phyloP scores from a whole-genome alignment of 164 flowering plant species.

The Vitis rupestris region DNA sequence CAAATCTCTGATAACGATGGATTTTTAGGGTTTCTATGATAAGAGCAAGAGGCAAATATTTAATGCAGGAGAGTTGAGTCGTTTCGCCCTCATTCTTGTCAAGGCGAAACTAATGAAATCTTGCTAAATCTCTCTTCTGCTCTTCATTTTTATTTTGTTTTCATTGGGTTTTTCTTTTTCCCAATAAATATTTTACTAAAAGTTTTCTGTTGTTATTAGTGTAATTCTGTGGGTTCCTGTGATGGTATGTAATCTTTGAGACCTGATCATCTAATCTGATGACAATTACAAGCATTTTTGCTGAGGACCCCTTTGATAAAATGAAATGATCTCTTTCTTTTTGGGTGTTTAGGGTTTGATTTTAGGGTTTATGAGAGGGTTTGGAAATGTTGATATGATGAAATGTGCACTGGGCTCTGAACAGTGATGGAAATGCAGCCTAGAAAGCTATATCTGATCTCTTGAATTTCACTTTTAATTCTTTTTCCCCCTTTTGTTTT shows the following conservation, averaged over 20 bases:
- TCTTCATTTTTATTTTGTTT: not conserved
- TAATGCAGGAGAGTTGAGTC: slow-evolving; percentile 42
- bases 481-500: no score
- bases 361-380: not conserved
- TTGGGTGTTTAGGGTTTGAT: not conserved
- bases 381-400: slow-evolving; percentile 28
- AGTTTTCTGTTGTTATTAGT: not conserved
- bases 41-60: slow-evolving; percentile 20
- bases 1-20: slow-evolving; percentile 2
- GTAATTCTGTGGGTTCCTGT: slow-evolving; percentile 30
- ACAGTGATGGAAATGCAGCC: slow-evolving; percentile 53
- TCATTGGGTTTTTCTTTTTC: not conserved
- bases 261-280: slow-evolving; percentile 55
- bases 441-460: slow-evolving; percentile 54
- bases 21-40: not conserved
- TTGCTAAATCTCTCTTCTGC: slow-evolving; percentile 20
- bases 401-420: slow-evolving; percentile 61
- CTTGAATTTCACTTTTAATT: no score
- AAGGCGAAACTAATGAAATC: slow-evolving; percentile 35
- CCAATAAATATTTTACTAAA: not conserved
- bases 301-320: slow-evolving; percentile 36
- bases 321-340: not conserved
- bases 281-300: slow-evolving; percentile 42
- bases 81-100: slow-evolving; percentile 27
- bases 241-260: slow-evolving; percentile 79